Percentiles rank a stretch among this genome's conserved stretches.
These are phyloP conservation scores for Acacia confusa DNA, from an alignment of 306 rosid species.

Conservation along the genomic window DNA sequence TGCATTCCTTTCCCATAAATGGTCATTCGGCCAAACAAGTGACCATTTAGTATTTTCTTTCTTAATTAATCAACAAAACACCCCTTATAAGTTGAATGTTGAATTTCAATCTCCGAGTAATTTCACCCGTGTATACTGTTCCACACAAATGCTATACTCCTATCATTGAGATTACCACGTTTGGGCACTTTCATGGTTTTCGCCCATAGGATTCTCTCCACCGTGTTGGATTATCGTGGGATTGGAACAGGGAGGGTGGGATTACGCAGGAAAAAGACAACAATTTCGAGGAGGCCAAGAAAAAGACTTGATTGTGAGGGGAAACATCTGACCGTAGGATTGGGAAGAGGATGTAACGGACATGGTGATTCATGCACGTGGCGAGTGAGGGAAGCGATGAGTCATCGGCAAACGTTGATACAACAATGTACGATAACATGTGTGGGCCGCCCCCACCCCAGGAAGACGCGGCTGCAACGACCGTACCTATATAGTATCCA, in stretches of 20 bases:
- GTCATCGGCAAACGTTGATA: background rate
- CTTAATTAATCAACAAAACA: too few species aligned
- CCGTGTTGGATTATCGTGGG: background rate
- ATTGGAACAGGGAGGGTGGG: background rate
- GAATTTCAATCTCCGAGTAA: background rate
- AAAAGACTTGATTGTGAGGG: background rate
- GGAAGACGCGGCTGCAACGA: background rate
- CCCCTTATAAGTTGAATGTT: too few species aligned
- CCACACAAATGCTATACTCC: background rate
- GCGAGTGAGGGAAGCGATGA: background rate
- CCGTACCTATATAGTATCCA: background rate
- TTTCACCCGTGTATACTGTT: background rate
- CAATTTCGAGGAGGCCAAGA: background rate
- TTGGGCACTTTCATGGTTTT: background rate
- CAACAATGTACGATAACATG: background rate
- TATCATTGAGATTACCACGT: background rate
- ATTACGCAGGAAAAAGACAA: background rate
- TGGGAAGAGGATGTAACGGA: too few species aligned
- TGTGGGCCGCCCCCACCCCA: background rate
- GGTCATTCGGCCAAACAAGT: background rate
- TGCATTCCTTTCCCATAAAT: background rate
- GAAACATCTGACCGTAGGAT: background rate
- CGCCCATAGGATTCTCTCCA: background rate
- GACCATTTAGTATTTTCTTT: too few species aligned
- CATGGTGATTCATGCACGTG: background rate